Evolutionary conservation across 345 rosid genomes (phyloP).

Genomic region (Populus nigra): DNA sequence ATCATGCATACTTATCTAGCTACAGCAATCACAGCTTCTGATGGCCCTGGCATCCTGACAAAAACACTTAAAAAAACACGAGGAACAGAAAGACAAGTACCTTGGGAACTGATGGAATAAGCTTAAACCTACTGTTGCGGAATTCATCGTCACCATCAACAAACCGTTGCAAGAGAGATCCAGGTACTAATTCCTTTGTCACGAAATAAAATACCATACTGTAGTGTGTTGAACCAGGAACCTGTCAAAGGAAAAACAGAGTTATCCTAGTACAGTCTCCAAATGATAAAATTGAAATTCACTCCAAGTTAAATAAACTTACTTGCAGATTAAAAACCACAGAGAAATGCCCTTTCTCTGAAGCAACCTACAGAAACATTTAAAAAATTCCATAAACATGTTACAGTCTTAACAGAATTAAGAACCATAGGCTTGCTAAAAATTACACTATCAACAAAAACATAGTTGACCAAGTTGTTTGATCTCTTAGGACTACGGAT

Average conservation of each 20-base stretch:
- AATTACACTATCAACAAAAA: neutral
- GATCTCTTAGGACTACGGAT: no score
- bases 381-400: neutral
- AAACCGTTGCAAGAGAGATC: conserved; percentile 89
- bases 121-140: conserved; percentile 92
- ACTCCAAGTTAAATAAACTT: conserved; percentile 1
- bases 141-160: conserved; percentile 98
- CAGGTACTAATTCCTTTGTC: conserved; percentile 55
- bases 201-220: conserved; percentile 97
- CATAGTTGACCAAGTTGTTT: neutral
- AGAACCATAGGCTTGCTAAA: neutral
- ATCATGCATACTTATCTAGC: neutral
- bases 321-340: conserved; percentile 36
- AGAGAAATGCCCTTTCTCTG: conserved; percentile 32
- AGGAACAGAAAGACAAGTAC: conserved; percentile 34
- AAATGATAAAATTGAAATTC: neutral
- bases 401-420: neutral
- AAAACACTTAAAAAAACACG: neutral
- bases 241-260: conserved; percentile 39
- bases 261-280: conserved; percentile 1
- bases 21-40: neutral
- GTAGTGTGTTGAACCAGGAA: conserved; percentile 93
- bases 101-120: conserved; percentile 94
- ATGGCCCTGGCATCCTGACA: neutral
- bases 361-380: conserved; percentile 28